Conservation (phyloP, 805 yeast species). For the Candida hispaniensis region DNA sequence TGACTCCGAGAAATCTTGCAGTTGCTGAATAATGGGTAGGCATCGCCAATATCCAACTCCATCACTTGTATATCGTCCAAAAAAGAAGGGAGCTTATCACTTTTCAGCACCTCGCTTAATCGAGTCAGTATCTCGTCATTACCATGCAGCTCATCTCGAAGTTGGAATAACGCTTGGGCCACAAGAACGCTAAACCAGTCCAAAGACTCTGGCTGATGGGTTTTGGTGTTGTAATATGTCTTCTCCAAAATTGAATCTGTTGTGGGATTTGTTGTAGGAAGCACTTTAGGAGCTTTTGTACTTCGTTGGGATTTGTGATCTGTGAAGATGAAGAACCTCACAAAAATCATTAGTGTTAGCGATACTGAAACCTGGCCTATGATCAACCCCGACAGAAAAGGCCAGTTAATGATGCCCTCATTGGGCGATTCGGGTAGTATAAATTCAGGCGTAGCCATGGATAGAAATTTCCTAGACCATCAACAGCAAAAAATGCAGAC, state of each 20-base stretch:
- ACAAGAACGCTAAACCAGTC: conserved; percentile 95
- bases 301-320: conserved; percentile 23
- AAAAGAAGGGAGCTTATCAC: conserved; percentile 63
- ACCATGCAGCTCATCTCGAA: conserved; percentile 77
- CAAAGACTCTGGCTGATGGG: conserved; percentile 78
- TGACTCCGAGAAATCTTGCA: conserved; percentile 65
- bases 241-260: conserved; percentile 58
- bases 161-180: conserved; percentile 81
- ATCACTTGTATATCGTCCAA: conserved; percentile 67
- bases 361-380: conserved; percentile 35
- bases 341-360: conserved; percentile 29
- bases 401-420: conserved; percentile 14
- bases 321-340: conserved; percentile 35
- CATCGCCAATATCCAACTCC: conserved; percentile 88
- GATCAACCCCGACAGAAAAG: conserved; percentile 24
- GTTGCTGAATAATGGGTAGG: conserved; percentile 88
- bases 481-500: no score
- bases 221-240: conserved; percentile 82
- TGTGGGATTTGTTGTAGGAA: conserved; percentile 23
- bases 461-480: no score
- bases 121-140: conserved; percentile 79
- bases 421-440: conserved; percentile 9
- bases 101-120: conserved; percentile 51
- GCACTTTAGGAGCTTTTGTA: conserved; percentile 21
- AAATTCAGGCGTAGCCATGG: conserved; percentile 5